phyloP scores from a whole-genome alignment of 2,329 filamentous ascomycete species.

The Talaromyces sp. region DNA sequence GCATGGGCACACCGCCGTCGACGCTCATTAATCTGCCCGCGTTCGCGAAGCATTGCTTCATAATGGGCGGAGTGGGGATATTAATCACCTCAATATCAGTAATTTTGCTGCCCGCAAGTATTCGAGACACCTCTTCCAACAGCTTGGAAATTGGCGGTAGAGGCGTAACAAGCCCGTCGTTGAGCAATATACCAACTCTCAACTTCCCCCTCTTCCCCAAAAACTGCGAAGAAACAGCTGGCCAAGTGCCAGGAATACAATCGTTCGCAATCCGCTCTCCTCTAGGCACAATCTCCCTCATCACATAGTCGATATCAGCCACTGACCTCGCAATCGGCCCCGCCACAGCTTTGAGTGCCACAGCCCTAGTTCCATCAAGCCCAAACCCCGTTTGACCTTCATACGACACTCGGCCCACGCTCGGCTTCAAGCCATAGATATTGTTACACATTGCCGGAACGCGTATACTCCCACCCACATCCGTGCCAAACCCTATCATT shows the following conservation, averaged over 20 bases:
- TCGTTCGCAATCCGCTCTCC: slow-evolving; percentile 47
- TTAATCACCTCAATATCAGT: slow-evolving; percentile 57
- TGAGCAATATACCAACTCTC: slow-evolving; percentile 6
- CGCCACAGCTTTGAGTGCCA: slow-evolving; percentile 42
- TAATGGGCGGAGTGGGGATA: slow-evolving; percentile 50
- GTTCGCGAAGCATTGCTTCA: slow-evolving; percentile 55
- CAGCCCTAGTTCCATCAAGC: slow-evolving; percentile 43
- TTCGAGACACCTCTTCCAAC: slow-evolving; percentile 32
- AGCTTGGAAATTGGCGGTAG: slow-evolving; percentile 2
- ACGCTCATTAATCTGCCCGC: slow-evolving; percentile 58
- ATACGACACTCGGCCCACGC: slow-evolving; percentile 27
- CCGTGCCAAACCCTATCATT: slow-evolving; percentile 31
- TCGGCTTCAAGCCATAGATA: slow-evolving; percentile 37
- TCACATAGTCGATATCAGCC: slow-evolving; percentile 24
- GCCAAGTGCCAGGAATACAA: slow-evolving; percentile 36
- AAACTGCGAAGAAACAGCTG: slow-evolving; percentile 44
- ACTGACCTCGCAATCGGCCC: slow-evolving; percentile 33
- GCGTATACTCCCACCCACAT: slow-evolving; percentile 34
- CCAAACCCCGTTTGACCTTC: slow-evolving; percentile 32
- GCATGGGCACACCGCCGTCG: slow-evolving; percentile 55
- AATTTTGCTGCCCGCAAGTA: slow-evolving; percentile 26
- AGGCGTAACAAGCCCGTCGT: slow-evolving; percentile 13
- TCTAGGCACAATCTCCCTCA: slow-evolving; percentile 44
- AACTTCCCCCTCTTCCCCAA: slow-evolving; percentile 16
- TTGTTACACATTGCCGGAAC: slow-evolving; percentile 35